phyloP scores from a whole-genome alignment of 192 early-diverging fungal genomes.

The Anaeromyces robustus region DNA sequence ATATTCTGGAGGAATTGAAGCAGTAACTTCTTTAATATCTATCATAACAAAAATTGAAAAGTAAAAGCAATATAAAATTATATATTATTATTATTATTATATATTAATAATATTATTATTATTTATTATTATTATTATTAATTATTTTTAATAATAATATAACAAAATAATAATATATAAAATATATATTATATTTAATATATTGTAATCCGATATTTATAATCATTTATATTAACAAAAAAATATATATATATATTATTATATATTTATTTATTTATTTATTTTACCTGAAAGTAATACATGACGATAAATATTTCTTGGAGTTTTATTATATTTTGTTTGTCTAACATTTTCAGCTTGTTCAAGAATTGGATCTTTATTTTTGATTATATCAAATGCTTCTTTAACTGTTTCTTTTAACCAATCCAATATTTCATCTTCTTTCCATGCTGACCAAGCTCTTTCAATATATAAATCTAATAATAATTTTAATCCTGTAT shows the following conservation, averaged over 20 bases:
- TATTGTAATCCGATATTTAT: no score
- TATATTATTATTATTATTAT: no score
- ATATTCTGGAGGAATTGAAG: not conserved
- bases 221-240: no score
- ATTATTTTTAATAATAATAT: no score
- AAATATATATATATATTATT: no score
- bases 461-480: conserved; percentile 60
- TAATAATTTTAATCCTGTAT: conserved; percentile 32
- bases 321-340: not conserved
- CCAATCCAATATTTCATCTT: conserved; percentile 41
- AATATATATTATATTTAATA: no score
- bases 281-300: not conserved
- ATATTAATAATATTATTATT: no score
- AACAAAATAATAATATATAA: no score
- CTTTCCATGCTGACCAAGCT: conserved; percentile 63
- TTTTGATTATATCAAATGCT: not conserved
- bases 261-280: no score
- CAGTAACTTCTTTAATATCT: not conserved
- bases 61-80: no score
- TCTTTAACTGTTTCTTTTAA: not conserved
- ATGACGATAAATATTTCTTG: not conserved
- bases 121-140: no score
- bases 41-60: no score
- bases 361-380: not conserved
- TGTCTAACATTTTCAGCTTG: not conserved